Evolutionary conservation across 129 eudicot genomes (phyloP).

Genomic region (Flaveria ramosissima): DNA sequence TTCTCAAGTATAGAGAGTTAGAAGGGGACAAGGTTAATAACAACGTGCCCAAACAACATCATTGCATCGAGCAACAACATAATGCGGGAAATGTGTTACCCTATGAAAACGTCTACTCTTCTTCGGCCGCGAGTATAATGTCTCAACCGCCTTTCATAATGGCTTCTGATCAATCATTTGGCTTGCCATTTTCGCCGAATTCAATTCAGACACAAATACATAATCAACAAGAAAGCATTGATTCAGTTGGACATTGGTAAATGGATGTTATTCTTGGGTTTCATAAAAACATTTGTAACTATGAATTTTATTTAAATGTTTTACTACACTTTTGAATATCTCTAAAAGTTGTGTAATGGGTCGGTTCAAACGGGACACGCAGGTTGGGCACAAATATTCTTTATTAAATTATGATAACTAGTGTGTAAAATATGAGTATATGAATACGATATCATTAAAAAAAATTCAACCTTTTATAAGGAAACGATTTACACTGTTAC

Average conservation of each 20-base stretch:
- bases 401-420: no score
- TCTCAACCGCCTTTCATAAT: conserved; percentile 50
- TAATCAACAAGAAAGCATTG: conserved; percentile 60
- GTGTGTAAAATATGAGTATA: no score
- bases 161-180: conserved; percentile 49
- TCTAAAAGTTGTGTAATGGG: no score
- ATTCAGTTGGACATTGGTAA: conserved; percentile 67
- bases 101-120: conserved; percentile 39
- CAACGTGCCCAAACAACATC: conserved; percentile 57
- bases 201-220: conserved; percentile 54
- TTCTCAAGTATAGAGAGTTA: conserved; percentile 58
- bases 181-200: conserved; percentile 54
- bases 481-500: no score
- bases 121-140: conserved; percentile 50
- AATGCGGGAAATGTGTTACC: conserved; percentile 29
- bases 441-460: no score
- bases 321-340: conserved; percentile 14
- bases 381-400: no score
- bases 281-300: conserved; percentile 35
- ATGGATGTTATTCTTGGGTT: conserved; percentile 4
- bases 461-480: no score
- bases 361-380: no score
- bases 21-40: conserved; percentile 62
- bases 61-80: conserved; percentile 36
- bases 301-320: conserved; percentile 9